Evolutionary conservation across 139 green algal species (phyloP), one percentile per base, ranked within the genome.

Genomic region (Auxenochlorella pyrenoidosa): DNA sequence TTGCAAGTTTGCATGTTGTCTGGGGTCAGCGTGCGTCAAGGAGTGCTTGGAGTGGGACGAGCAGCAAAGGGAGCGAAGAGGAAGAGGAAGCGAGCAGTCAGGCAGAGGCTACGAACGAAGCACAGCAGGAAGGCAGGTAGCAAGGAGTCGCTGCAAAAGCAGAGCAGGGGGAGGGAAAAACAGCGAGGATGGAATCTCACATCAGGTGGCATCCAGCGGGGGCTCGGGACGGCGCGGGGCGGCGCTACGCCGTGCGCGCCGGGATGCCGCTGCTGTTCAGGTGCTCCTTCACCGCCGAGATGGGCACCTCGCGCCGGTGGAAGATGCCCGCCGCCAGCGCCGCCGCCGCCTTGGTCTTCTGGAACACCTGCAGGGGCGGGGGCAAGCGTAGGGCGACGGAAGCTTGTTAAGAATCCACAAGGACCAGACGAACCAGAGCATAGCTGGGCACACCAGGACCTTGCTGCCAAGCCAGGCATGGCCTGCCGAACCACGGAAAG

Each of bases 311-410:
- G 21, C 89, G 44, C 2, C 97, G 90, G 91, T 99, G 98, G 92
- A 99, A 99, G 85, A 99, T 99, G 78, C 98, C 98, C 3, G 98
- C 98, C 24, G 98, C 98, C 43, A 99, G 95, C 21, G 96, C 98
- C 19, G 98, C 98, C 4, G 95, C 89, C 32, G 95, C 96, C 15
- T 86, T 80, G 2, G 97, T 99, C 28, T 88, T 73, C 8, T 92
- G 71, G 79, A 95, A 89, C 75, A 99, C 96, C 84, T 99, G 90
- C 30, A 24, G 13, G 54, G 18, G 16, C 15, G 13, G 16, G 54
- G 54, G 15, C 15, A 2, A 63, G 47, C 8, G 47, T 6, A 54
- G 47, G n/a, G n/a, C n/a, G n/a, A n/a, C n/a, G n/a, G n/a, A n/a
- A n/a, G n/a, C n/a, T n/a, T n/a, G n/a, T n/a, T n/a, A n/a, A n/a